Evolutionary conservation across 345 rosid genomes (phyloP), one percentile per base, ranked within the genome.

Genomic region (Viola odorata): DNA sequence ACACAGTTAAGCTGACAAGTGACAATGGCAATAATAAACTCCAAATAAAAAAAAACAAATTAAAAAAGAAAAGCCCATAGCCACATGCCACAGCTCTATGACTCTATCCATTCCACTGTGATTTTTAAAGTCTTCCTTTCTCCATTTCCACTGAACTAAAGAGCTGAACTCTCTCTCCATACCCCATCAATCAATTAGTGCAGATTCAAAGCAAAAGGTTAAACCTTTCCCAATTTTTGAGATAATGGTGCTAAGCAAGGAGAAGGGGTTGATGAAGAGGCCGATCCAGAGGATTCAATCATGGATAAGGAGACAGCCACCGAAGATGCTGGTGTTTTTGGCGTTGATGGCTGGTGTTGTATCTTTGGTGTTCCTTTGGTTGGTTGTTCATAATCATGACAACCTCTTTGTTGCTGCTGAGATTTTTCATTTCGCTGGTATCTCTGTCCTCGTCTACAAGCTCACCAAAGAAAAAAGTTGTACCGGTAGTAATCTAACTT

Each of bases 391-490:
- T 71, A 96, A 94, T 67, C 99, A 94, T 64, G 97, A 90, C 61
- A 94, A 88, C 62, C 97, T 94, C 73, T 94, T 94, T 65, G 96
- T 91, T 16, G 99, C 97, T 45, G 92, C 99, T 5, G 97, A 94
- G 83, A 92, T 92, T 16, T 95, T 91, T 16, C 99, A 94, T 83
- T 87, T 95, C 44, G 67, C 88, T 36, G 99, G 99, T 64, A 94
- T 94, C 71, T 80, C 85, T 61, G 99, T 94, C 59, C 87, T 94
- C 37, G 88, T 90, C 39, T 94, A 90, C 80, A 94, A 94, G 79
- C 92, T 94, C 68, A 88, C 72, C 73, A 94, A 86, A 78, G 97
- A 94, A 75, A 90, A 78, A 73, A 88, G 96, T 58, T 94, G 99
- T 66, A 95, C 99, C 6, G 97, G 97, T 88, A 77, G 60, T 14